These are phyloP conservation scores for Leccinum aurantiacum DNA, from an alignment of 768 basidiomycete genomes.

Conservation along the genomic window DNA sequence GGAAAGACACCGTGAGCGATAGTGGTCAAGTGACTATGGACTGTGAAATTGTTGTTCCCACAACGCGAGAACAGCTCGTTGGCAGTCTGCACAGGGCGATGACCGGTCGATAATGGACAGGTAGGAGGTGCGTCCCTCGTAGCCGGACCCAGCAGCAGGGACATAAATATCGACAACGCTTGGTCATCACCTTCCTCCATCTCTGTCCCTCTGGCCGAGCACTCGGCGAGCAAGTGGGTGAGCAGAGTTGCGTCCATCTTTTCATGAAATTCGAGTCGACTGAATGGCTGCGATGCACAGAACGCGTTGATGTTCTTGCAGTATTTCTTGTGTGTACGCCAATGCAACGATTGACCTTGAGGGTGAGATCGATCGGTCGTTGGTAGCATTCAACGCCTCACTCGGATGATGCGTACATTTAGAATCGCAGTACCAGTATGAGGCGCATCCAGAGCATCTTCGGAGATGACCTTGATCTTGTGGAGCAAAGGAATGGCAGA, in stretches of 20 bases:
- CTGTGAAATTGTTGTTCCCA: slow-evolving; percentile 78
- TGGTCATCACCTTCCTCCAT: slow-evolving; percentile 18
- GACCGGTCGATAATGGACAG: slow-evolving; percentile 33
- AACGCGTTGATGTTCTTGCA: slow-evolving; percentile 59
- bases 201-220: slow-evolving; percentile 13
- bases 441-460: slow-evolving; percentile 64
- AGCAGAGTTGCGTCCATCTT: slow-evolving; percentile 63
- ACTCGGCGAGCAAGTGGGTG: slow-evolving; percentile 56
- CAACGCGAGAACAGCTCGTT: slow-evolving; percentile 55
- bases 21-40: slow-evolving; percentile 70
- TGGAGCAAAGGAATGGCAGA: slow-evolving; percentile 46
- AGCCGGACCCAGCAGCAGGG: slow-evolving; percentile 46
- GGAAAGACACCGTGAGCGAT: slow-evolving; percentile 78
- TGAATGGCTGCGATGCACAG: slow-evolving; percentile 45
- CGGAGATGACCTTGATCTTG: slow-evolving; percentile 37
- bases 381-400: slow-evolving; percentile 5
- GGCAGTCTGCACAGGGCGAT: slow-evolving; percentile 21
- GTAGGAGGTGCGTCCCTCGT: slow-evolving; percentile 29
- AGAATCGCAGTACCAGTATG: slow-evolving; percentile 71
- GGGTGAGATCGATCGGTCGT: slow-evolving; percentile 9
- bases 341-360: slow-evolving; percentile 67
- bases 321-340: slow-evolving; percentile 66
- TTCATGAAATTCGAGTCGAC: slow-evolving; percentile 51
- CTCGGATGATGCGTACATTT: slow-evolving; percentile 48
- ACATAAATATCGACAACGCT: slow-evolving; percentile 38